Conservation (phyloP, 2,329 filamentous ascomycete genomes). For the Chlorencoelia australis region DNA sequence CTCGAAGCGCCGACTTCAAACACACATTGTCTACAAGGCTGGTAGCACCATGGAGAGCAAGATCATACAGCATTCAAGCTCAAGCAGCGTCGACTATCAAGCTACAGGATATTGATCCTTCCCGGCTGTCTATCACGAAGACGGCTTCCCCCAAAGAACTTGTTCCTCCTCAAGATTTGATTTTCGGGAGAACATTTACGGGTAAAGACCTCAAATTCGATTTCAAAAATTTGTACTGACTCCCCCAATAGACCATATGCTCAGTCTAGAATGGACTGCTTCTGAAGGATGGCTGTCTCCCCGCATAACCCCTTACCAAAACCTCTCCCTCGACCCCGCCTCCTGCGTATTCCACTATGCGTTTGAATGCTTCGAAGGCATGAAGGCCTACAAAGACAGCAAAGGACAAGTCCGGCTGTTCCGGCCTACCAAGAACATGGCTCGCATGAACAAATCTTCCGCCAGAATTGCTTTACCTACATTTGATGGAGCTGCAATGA, state of each 20-base stretch:
- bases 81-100: constrained; percentile 27
- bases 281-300: constrained; percentile 64
- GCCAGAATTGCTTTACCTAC: constrained; percentile 87
- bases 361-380: constrained; percentile 96
- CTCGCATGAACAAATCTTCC: constrained; percentile 80
- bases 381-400: constrained; percentile 96
- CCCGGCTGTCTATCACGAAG: constrained; percentile 63
- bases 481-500: constrained; percentile 64
- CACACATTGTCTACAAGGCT: constrained; percentile 24
- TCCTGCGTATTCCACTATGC: constrained; percentile 98
- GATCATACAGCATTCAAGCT: constrained; percentile 41
- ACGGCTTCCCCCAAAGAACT: constrained; percentile 67
- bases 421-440: constrained; percentile 94
- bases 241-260: constrained; percentile 75
- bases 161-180: constrained; percentile 65
- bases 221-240: constrained; percentile 1
- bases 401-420: constrained; percentile 74
- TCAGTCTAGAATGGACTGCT: constrained; percentile 86
- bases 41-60: constrained; percentile 27
- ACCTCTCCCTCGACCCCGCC: constrained; percentile 90
- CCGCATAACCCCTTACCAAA: constrained; percentile 86
- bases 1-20: constrained; percentile 31
- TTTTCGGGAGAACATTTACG: constrained; percentile 88
- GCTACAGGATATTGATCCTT: constrained; percentile 63
- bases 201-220: constrained; percentile 39